Evolutionary conservation across 257 asterid species (phyloP), one percentile per base, ranked within the genome.

Genomic region (Penstemon davidsonii): DNA sequence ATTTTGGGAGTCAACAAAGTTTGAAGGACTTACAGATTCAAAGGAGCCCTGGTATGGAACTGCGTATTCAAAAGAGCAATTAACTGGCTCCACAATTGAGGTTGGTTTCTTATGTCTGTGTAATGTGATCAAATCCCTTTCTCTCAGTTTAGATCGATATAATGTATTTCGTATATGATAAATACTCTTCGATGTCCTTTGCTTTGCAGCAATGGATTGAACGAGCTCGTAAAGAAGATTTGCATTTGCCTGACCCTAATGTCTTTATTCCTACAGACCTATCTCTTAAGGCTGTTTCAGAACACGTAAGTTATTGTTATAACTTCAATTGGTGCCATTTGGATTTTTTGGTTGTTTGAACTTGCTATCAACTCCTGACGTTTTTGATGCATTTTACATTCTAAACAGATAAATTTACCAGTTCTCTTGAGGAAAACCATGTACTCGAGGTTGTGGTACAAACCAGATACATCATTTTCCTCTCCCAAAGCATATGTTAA

Each of bases 11-110:
- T 91, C 97, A 8, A 81, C 96, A 6, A 88, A 84, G 76, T 91
- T 94, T 78, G 90, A 88, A 81, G 97, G 93, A 47, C 79, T 75
- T 51, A 75, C 91, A 3, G 75, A 81, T 77, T 73, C 63, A 74
- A 73, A 72, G 25, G 99, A 94, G 78, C 97, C 97, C 61, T 91
- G 99, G 97, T 94, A 94, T 80, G 96, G 97, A 78, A 94, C 99
- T 19, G 84, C 88, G 60, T 91, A 81, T 81, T 82, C 91, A 70
- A 58, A 83, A 25, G 97, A 88, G 76, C 80, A 78, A 74, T 72
- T 91, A 63, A 67, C 79, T 75, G 82, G 83, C 56, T 81, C 90
- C 68, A 76, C 73, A 44, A 85, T 87, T 82, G 88, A 87, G 99
- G 99, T 94, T 75, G 70, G 82, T 58, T 79, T 72, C 80, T 61